Evolutionary conservation across 208 protist species (phyloP).

Genomic region (Kentomonas sorsogonicus): DNA sequence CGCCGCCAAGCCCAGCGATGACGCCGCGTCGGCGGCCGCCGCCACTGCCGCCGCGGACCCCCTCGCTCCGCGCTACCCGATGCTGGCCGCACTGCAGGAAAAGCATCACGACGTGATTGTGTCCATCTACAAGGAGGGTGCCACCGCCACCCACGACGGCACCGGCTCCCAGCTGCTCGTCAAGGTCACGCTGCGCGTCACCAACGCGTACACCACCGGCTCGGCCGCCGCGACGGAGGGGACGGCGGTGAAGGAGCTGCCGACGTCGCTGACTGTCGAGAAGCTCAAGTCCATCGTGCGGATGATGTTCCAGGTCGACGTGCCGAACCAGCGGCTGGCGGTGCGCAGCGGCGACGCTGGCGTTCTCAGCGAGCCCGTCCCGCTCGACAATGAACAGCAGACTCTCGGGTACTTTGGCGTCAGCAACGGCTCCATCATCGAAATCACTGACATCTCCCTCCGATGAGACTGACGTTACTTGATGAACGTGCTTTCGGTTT

Average conservation of each 20-base stretch:
- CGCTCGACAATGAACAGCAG: conserved; percentile 66
- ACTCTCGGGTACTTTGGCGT: conserved; percentile 77
- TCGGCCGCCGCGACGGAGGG: too few species aligned
- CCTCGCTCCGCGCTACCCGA: conserved; percentile 28
- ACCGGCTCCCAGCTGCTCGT: too few species aligned
- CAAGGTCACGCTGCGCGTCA: conserved; percentile 73
- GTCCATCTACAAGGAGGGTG: conserved; percentile 66
- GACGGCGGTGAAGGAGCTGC: conserved; percentile 47
- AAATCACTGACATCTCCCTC: conserved; percentile 67
- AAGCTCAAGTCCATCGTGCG: conserved; percentile 77
- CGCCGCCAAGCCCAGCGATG: too few species aligned
- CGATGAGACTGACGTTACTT: conserved; percentile 9
- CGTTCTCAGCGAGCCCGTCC: conserved; percentile 40
- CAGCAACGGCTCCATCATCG: conserved; percentile 49
- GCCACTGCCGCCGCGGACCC: not conserved
- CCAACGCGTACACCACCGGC: conserved; percentile 41
- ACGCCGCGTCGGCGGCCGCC: conserved; percentile 24
- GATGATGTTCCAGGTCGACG: conserved; percentile 64
- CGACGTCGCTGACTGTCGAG: conserved; percentile 67
- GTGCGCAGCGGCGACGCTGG: conserved; percentile 47
- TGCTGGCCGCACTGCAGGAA: conserved; percentile 51
- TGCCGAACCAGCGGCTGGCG: conserved; percentile 48
- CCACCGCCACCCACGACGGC: conserved; percentile 58
- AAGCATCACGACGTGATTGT: conserved; percentile 86
- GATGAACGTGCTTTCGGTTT: conserved; percentile 3